Percentiles rank a stretch among this genome's conserved stretches.
Evolutionary conservation across 2,329 filamentous ascomycete genomes (phyloP).

Genomic region (Aciculosporium take): DNA sequence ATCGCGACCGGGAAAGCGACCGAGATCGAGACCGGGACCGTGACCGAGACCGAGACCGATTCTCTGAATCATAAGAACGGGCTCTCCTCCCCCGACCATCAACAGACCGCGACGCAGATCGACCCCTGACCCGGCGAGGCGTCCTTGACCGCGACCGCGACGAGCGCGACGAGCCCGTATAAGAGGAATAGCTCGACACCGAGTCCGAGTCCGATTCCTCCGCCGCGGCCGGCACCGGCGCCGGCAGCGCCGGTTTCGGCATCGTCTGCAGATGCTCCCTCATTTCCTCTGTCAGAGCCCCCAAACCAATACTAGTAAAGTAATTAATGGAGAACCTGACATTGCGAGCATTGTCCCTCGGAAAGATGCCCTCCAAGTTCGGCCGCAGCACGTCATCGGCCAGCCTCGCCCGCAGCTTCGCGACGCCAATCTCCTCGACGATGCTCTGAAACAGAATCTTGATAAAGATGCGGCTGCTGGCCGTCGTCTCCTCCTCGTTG

Average conservation of each 20-base stretch:
- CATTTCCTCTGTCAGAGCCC: constrained; percentile 87
- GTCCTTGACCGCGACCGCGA: constrained; percentile 6
- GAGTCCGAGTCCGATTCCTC: constrained; percentile 55
- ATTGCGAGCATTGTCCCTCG: constrained; percentile 74
- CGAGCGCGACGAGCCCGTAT: constrained; percentile 24
- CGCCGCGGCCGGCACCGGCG: constrained; percentile 44
- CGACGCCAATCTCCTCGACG: constrained; percentile 71
- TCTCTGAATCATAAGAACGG: constrained; percentile 6
- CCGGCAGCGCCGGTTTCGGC: constrained; percentile 67
- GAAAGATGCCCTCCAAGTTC: constrained; percentile 76
- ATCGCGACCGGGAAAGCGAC: constrained; percentile 4
- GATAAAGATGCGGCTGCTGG: constrained; percentile 92
- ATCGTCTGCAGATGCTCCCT: constrained; percentile 79
- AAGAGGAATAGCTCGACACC: constrained; percentile 66
- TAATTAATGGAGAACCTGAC: constrained; percentile 98
- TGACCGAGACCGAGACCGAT: constrained; percentile 4
- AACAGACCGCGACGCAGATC: constrained; percentile 6
- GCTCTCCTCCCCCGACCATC: constrained; percentile 1
- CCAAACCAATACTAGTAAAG: constrained; percentile 97
- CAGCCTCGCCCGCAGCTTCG: constrained; percentile 61
- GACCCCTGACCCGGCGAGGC: constrained; percentile 3
- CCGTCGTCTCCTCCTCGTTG: constrained; percentile 94
- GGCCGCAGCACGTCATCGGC: constrained; percentile 65
- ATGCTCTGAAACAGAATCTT: constrained; percentile 95
- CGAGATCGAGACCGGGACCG: constrained; percentile 6